These are phyloP conservation scores for Penicillium frequentans DNA, from an alignment of 2,329 filamentous ascomycete genomes.

Conservation along the genomic window DNA sequence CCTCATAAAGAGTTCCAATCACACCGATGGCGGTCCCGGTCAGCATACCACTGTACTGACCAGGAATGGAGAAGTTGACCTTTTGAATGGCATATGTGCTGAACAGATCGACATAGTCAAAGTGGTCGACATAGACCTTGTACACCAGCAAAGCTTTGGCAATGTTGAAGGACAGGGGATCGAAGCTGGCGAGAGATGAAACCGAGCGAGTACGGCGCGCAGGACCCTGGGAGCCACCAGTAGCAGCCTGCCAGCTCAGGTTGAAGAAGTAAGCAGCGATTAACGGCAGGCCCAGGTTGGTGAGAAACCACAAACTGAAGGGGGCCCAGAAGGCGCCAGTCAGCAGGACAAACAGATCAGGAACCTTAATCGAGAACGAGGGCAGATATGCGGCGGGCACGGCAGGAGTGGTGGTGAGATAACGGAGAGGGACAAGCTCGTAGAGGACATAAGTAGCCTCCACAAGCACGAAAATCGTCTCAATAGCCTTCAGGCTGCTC, in stretches of 20 bases:
- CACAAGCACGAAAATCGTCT: conserved; percentile 65
- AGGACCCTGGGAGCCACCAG: conserved; percentile 12
- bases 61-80: conserved; percentile 41
- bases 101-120: conserved; percentile 40
- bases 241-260: conserved; percentile 59
- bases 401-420: conserved; percentile 71
- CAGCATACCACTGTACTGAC: conserved; percentile 40
- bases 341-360: conserved; percentile 78
- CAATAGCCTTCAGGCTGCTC: conserved; percentile 67
- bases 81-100: conserved; percentile 35
- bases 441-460: conserved; percentile 70
- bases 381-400: conserved; percentile 56
- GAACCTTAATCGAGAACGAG: conserved; percentile 65
- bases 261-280: conserved; percentile 88
- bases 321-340: conserved; percentile 82
- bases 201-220: conserved; percentile 27
- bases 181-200: conserved; percentile 51
- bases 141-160: conserved; percentile 80
- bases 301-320: conserved; percentile 72
- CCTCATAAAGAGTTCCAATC: conserved; percentile 47
- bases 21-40: conserved; percentile 43
- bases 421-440: conserved; percentile 69
- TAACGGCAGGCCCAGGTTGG: conserved; percentile 69
- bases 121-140: conserved; percentile 67
- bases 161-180: conserved; percentile 88